Percentiles rank a stretch among this genome's conserved stretches.
Evolutionary conservation across 2,329 filamentous ascomycete species (phyloP).

Genomic region (Venturia nashicola): DNA sequence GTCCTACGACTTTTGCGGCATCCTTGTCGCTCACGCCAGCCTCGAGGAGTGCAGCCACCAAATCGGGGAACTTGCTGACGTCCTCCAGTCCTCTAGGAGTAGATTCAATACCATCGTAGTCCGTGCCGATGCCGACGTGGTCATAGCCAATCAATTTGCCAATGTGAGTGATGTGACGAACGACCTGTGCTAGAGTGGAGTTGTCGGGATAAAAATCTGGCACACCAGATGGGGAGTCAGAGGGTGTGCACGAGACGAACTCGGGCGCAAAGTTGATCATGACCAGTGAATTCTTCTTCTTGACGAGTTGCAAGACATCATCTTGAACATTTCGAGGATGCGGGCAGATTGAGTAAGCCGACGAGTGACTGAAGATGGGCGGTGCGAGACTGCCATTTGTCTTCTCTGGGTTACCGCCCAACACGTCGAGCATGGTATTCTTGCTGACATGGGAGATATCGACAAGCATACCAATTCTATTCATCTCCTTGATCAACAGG

Average conservation of each 20-base stretch:
- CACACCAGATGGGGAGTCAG: constrained; percentile 47
- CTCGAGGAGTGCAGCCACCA: constrained; percentile 62
- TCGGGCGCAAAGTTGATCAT: constrained; percentile 85
- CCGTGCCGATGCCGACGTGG: constrained; percentile 76
- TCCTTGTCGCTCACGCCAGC: constrained; percentile 65
- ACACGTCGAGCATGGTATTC: constrained; percentile 76
- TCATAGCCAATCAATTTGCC: constrained; percentile 74
- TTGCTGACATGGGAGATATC: constrained; percentile 69
- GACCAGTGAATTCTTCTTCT: constrained; percentile 59
- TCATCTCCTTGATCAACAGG: constrained; percentile 73
- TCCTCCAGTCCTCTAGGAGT: constrained; percentile 70
- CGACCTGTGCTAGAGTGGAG: constrained; percentile 65
- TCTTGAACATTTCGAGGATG: constrained; percentile 88
- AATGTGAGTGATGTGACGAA: constrained; percentile 70
- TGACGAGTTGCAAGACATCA: constrained; percentile 65
- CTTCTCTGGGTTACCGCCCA: constrained; percentile 34
- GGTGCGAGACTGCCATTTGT: constrained; percentile 69
- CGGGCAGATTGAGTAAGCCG: constrained; percentile 66
- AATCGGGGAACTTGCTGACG: constrained; percentile 67
- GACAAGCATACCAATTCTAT: constrained; percentile 86
- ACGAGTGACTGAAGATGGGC: constrained; percentile 82
- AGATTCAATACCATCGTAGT: constrained; percentile 66
- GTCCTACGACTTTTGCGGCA: constrained; percentile 61
- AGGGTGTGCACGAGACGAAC: constrained; percentile 64
- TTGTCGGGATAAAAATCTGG: constrained; percentile 56